A percentile compares a stretch with the other conserved stretches of the same genome.
These are phyloP conservation scores for Diaporthe aspalathi DNA, from an alignment of 2,329 filamentous ascomycete genomes.

Conservation along the genomic window DNA sequence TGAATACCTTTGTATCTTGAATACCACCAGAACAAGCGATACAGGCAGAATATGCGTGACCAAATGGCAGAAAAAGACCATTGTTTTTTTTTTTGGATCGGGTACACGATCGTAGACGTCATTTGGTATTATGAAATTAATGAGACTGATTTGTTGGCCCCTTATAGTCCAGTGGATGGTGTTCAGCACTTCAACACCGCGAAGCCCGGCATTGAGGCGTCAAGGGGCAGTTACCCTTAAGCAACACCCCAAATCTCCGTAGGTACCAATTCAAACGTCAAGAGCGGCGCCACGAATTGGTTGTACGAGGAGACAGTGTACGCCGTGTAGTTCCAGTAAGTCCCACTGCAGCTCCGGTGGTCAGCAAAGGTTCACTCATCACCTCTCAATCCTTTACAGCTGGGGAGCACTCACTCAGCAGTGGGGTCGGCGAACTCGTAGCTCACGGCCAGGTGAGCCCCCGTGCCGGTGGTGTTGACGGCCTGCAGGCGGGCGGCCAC, in stretches of 20 bases:
- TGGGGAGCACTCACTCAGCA: slow-evolving; percentile 17
- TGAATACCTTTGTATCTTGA: neutral
- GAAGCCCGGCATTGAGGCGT: neutral
- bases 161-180: neutral
- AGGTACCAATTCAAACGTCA: slow-evolving; percentile 24
- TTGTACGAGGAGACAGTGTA: slow-evolving; percentile 16
- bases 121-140: neutral
- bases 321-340: slow-evolving; percentile 36
- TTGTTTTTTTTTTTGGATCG: neutral
- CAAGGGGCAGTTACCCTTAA: neutral
- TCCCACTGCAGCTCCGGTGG: neutral
- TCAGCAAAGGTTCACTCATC: neutral
- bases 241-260: slow-evolving; percentile 35
- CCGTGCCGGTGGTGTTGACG: slow-evolving; percentile 28
- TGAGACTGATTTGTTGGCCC: neutral
- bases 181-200: slow-evolving; percentile 33
- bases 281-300: neutral
- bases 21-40: no score
- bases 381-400: neutral
- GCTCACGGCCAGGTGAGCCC: slow-evolving; percentile 35
- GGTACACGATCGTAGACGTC: neutral
- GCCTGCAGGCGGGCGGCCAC: slow-evolving; percentile 34
- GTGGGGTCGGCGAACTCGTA: slow-evolving; percentile 33
- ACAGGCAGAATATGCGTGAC: neutral
- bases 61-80: neutral